These are phyloP conservation scores for Turnera subulata DNA, from an alignment of 345 rosid genomes.

Conservation along the genomic window DNA sequence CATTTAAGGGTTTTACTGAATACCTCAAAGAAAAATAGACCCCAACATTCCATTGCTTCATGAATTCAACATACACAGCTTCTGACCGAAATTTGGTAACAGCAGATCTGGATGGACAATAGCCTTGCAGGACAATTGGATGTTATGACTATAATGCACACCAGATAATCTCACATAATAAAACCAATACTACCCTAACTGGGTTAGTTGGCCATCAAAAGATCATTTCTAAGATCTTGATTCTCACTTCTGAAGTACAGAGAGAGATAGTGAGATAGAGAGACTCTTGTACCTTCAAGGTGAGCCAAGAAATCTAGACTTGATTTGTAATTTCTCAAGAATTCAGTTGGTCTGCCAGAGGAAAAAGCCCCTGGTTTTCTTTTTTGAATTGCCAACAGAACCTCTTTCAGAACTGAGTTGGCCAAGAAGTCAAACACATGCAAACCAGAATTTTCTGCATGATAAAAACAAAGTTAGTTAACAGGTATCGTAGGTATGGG, in stretches of 20 bases:
- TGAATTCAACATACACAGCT: constrained; percentile 65
- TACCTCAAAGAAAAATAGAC: constrained; percentile 96
- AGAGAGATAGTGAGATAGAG: not conserved
- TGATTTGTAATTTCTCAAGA: constrained; percentile 87
- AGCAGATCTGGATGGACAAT: constrained; percentile 93
- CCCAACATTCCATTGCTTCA: constrained; percentile 97
- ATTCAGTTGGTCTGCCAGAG: constrained; percentile 93
- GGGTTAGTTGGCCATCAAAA: constrained; percentile 13
- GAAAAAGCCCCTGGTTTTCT: constrained; percentile 97
- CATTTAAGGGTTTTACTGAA: constrained; percentile 11
- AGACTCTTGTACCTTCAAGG: constrained; percentile 73
- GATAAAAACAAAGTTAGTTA: not conserved
- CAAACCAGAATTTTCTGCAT: constrained; percentile 88
- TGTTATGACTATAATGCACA: constrained; percentile 30
- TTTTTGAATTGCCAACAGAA: constrained; percentile 74
- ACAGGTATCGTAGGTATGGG: too few species aligned
- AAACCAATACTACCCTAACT: not conserved
- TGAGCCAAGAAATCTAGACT: constrained; percentile 78
- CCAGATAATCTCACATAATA: not conserved
- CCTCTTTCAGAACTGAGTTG: constrained; percentile 94
- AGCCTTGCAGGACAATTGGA: constrained; percentile 73
- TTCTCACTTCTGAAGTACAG: not conserved
- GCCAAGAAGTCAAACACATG: constrained; percentile 94
- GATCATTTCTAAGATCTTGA: constrained; percentile 15
- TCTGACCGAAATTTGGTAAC: constrained; percentile 78